A percentile compares a stretch with the other conserved stretches of the same genome.
Conservation (phyloP, 345 rosid genomes). For the Aquilaria sinensis region DNA sequence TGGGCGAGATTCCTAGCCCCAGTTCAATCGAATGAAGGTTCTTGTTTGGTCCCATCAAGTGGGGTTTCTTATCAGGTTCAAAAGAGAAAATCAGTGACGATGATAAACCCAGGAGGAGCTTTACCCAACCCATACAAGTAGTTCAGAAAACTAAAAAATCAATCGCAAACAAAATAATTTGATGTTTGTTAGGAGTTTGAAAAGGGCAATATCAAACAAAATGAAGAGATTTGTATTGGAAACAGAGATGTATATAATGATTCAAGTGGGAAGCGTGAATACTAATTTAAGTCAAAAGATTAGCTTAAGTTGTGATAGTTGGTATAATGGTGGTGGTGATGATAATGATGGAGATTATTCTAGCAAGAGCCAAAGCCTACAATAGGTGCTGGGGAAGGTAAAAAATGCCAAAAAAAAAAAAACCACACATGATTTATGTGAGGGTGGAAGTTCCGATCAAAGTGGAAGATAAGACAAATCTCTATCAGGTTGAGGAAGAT, state of each 20-base stretch:
- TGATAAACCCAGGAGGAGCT: constrained; percentile 32
- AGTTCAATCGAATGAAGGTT: constrained; percentile 41
- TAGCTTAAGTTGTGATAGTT: constrained; percentile 11
- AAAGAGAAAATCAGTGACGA: constrained; percentile 17
- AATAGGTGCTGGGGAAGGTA: constrained; percentile 93
- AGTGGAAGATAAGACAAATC: no score
- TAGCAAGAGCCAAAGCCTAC: constrained; percentile 48
- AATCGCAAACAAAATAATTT: constrained; percentile 33
- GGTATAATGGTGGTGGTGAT: constrained; percentile 6
- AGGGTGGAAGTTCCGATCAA: no score
- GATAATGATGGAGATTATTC: constrained; percentile 33
- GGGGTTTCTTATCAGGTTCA: constrained; percentile 35
- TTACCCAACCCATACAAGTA: constrained; percentile 32
- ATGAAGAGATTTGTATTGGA: constrained; percentile 32
- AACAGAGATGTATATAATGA: constrained; percentile 22
- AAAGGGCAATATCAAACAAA: constrained; percentile 39
- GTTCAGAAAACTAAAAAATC: constrained; percentile 8
- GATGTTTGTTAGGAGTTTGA: constrained; percentile 26
- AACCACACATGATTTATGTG: constrained; percentile 8
- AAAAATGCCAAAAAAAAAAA: no score
- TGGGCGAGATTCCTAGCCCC: constrained; percentile 46
- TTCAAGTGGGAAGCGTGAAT: constrained; percentile 8
- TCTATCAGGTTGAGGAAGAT: no score
- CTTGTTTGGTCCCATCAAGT: constrained; percentile 41
- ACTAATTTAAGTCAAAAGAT: constrained; percentile 12